Evolutionary conservation across 2,329 filamentous ascomycete species (phyloP), one percentile per base, ranked within the genome.

Genomic region (Alternaria rosae): DNA sequence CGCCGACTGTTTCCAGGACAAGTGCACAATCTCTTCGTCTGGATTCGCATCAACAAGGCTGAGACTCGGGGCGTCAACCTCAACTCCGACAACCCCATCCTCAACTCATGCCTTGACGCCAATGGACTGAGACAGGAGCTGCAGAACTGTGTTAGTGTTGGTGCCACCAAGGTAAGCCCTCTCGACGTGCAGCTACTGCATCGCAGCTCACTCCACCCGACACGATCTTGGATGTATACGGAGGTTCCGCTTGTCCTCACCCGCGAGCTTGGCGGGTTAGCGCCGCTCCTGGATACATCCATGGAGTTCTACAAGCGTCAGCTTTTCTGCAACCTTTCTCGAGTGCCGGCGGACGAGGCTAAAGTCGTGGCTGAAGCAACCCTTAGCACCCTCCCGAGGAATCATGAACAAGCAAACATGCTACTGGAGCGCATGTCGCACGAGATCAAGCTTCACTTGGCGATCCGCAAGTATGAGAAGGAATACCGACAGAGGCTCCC

Each of bases 161-260:
- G 66, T 17, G 74, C 71, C 11, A 64, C 62, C 15, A 72, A 73
- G 30, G 63, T 61, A 4, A 71, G 76, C 42, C 48, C 76, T 3
- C 51, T 77, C 1, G 70, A 75, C 20, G 65, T 75, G 3, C 74
- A 75, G 43, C 53, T 74, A 10, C 59, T 68, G 9, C 54, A 74
- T 51, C 71, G 65, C 28, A 69, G 68, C 50, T 61, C 66, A 9
- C 62, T 76, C 15, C 65, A 71, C n/a, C 48, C 50, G 7, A 26
- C 23, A 4, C 66, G 63, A 20, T 65, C 56, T 11, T 76, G 75
- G 75, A 70, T 55, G 17, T 77, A 72, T 41, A 68, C 58, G 9
- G 74, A 77, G 48, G 57, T 61, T 12, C 72, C 68, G 0, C 53
- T 76, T 5, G 45, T 72, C 20, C n/a, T 70, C 32, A 62, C 63